These are phyloP conservation scores for Agarophyton chilense DNA, from an alignment of 23 red algal species.

Conservation along the genomic window DNA sequence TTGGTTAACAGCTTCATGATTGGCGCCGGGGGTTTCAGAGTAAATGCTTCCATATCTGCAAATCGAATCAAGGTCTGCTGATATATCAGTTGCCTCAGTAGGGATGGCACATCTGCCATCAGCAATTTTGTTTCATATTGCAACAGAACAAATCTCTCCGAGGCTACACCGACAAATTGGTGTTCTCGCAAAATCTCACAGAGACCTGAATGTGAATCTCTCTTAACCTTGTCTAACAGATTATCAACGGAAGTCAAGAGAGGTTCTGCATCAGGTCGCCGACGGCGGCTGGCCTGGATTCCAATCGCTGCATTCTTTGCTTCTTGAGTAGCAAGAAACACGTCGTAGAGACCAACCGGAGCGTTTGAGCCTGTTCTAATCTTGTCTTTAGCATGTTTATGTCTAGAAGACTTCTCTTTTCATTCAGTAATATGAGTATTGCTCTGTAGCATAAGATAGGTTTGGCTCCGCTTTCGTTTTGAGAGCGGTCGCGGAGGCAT, in stretches of 20 bases:
- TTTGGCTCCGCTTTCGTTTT: background rate
- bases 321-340: slow-evolving; percentile 19
- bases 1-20: slow-evolving; percentile 40
- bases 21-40: slow-evolving; percentile 39
- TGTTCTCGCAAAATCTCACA: slow-evolving; percentile 70
- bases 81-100: slow-evolving; percentile 66
- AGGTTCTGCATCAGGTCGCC: slow-evolving; percentile 51
- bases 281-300: slow-evolving; percentile 37
- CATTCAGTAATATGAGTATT: too few species aligned
- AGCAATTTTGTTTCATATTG: slow-evolving; percentile 84
- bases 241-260: slow-evolving; percentile 60
- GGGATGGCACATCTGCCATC: slow-evolving; percentile 38
- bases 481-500: background rate
- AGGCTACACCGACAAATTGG: slow-evolving; percentile 82
- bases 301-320: slow-evolving; percentile 17
- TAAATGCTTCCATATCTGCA: slow-evolving; percentile 52
- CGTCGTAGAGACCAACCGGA: slow-evolving; percentile 46
- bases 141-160: slow-evolving; percentile 42
- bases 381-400: slow-evolving; percentile 47
- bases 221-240: slow-evolving; percentile 28
- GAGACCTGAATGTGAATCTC: slow-evolving; percentile 59
- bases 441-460: background rate
- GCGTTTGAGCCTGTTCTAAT: slow-evolving; percentile 47
- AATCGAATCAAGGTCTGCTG: slow-evolving; percentile 74
- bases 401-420: background rate